A percentile compares a stretch with the other conserved stretches of the same genome.
These are phyloP conservation scores for Colletotrichum simmondsii DNA, from an alignment of 2,329 filamentous ascomycete species.

Conservation along the genomic window DNA sequence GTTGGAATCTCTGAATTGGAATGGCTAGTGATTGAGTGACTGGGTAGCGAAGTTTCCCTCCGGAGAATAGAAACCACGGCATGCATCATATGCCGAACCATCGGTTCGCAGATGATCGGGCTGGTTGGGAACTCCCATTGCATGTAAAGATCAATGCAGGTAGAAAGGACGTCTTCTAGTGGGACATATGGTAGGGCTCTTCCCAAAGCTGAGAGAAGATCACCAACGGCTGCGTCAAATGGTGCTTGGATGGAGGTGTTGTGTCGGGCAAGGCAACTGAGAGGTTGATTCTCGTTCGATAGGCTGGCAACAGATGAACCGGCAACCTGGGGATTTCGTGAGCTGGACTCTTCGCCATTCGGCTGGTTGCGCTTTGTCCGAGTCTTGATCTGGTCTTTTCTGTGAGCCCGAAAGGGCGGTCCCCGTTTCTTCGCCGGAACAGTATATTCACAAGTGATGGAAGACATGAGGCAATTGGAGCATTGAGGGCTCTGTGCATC, in stretches of 20 bases:
- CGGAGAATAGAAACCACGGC: slow-evolving; percentile 7
- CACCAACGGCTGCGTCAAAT: neutral
- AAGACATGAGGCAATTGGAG: slow-evolving; percentile 11
- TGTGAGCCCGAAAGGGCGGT: neutral
- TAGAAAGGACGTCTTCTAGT: slow-evolving; percentile 2
- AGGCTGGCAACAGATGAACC: neutral
- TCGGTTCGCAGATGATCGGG: slow-evolving; percentile 18
- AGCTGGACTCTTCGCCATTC: no score
- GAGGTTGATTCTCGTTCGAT: neutral
- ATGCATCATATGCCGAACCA: neutral
- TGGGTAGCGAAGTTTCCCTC: neutral
- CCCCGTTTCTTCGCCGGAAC: slow-evolving; percentile 19
- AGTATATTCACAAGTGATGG: neutral
- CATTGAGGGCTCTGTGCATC: slow-evolving; percentile 1
- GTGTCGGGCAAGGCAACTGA: neutral
- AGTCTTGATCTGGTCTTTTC: neutral
- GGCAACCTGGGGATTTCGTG: neutral
- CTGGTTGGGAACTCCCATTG: slow-evolving; percentile 18
- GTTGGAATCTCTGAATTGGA: neutral
- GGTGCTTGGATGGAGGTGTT: neutral
- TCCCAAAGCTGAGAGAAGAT: slow-evolving; percentile 3
- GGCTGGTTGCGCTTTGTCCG: no score
- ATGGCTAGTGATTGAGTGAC: neutral
- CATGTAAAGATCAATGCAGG: slow-evolving; percentile 23
- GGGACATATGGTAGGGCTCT: slow-evolving; percentile 6